Conservation (phyloP, 1,284 basidiomycete species). For the Sporisorium sorghi region DNA sequence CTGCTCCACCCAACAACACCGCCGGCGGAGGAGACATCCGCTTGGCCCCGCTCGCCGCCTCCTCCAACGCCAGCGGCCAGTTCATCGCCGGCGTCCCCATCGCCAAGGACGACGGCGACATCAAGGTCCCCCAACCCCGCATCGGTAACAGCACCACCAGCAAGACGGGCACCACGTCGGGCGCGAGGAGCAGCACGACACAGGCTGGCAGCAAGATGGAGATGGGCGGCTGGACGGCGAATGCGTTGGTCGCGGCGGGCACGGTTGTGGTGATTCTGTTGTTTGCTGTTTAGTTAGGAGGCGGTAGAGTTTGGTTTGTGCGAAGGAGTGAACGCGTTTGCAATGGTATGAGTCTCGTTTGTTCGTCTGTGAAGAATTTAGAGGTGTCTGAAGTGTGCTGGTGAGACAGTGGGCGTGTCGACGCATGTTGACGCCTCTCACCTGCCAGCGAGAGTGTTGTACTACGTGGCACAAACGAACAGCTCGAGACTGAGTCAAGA, state of each 20-base stretch:
- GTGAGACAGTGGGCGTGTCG: neutral
- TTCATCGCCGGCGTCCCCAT: conserved; percentile 12
- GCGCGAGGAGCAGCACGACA: neutral
- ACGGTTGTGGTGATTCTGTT: conserved; percentile 10
- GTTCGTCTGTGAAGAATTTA: neutral
- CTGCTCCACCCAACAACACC: neutral
- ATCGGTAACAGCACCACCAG: neutral
- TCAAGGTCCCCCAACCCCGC: conserved; percentile 5
- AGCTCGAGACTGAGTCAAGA: neutral
- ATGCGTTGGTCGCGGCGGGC: neutral
- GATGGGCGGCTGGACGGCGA: neutral
- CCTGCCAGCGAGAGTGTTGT: neutral
- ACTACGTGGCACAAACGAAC: neutral
- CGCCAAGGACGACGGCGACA: conserved; percentile 16
- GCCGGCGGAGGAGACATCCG: neutral
- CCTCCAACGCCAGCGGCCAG: conserved; percentile 1
- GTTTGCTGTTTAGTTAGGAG: conserved; percentile 10
- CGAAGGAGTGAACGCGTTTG: no score
- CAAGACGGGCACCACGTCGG: neutral
- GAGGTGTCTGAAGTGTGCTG: no score
- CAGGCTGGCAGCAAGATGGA: neutral
- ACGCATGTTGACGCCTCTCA: neutral
- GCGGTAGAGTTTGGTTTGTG: neutral
- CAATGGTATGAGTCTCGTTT: neutral
- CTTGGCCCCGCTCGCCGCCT: neutral